Base-by-base conservation (phyloP, 78 protist genomes). In the Capsaspora owczarzaki region DNA sequence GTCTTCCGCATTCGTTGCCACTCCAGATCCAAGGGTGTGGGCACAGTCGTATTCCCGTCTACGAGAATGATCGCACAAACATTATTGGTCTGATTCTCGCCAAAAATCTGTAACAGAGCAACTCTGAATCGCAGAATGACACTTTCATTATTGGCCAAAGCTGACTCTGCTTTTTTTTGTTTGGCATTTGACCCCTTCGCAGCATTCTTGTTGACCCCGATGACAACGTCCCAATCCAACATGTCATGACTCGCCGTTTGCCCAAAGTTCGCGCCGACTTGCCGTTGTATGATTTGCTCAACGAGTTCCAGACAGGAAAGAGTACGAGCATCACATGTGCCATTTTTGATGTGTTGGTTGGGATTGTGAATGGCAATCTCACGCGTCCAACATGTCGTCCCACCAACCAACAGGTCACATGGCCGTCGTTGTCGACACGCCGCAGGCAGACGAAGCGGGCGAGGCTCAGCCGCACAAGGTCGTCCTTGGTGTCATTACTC, bases 401-500 rank as follows among this genome's bases (percentile, higher is more conserved):
- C 20, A 2, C 66, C 25, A 4, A 2, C 66, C 33, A 19, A 40
- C 47, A 78, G 82, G 46, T 6, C 82, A 79, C 72, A 79, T 79
- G 82, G 82, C 66, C 27, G 25, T 61, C 27, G 69, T 79, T 41
- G 14, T 20, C 33, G 42, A 61, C n/a, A 37, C n/a, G n/a, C n/a
- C n/a, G n/a, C n/a, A n/a, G n/a, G n/a, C n/a, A n/a, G n/a, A n/a
- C n/a, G n/a, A n/a, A n/a, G n/a, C n/a, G n/a, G n/a, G n/a, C n/a
- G n/a, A n/a, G n/a, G n/a, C n/a, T n/a, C n/a, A n/a, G n/a, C n/a
- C n/a, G n/a, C n/a, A 22, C n/a, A 42, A 46, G 38, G 47, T 10
- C n/a, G 63, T 68, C 29, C 27, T 38, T 19, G 82, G 82, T 2
- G 37, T 79, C n/a, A 40, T 79, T 33, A 79, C 82, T 61, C 72